Evolutionary conservation across 31 red algal species (phyloP).

Genomic region (Odonthalia washingtoniensis): DNA sequence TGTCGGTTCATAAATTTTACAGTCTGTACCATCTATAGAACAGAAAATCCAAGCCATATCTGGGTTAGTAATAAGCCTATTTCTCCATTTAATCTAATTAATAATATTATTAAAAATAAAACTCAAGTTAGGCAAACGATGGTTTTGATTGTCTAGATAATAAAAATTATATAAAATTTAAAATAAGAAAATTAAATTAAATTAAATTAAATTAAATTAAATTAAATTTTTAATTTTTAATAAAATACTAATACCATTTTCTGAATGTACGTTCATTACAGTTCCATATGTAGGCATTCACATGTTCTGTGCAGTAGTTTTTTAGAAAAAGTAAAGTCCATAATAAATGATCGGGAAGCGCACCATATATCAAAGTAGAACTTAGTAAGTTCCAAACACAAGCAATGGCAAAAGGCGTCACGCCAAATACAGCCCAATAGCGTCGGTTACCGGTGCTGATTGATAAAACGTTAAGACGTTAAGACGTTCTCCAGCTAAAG

Average conservation of each 20-base stretch:
- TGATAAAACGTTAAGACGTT: too few species aligned
- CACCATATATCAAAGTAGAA: not conserved
- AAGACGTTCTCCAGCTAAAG: too few species aligned
- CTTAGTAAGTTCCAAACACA: too few species aligned
- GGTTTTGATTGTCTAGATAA: not conserved
- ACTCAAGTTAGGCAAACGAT: not conserved
- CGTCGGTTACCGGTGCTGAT: too few species aligned
- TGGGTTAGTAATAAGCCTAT: not conserved
- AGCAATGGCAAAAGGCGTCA: too few species aligned
- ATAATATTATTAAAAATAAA: not conserved
- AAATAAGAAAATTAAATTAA: not conserved
- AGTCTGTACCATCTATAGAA: conserved; percentile 51
- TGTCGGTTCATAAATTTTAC: conserved; percentile 12
- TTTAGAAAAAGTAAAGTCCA: not conserved
- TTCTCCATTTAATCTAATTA: not conserved
- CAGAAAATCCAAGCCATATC: not conserved
- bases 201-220: not conserved
- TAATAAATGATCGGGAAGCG: not conserved
- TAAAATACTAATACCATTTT: not conserved
- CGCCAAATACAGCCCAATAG: too few species aligned
- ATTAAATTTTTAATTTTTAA: too few species aligned
- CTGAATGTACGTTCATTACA: not conserved
- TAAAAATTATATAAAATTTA: not conserved
- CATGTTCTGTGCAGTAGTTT: not conserved
- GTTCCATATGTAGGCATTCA: not conserved